These are phyloP conservation scores for Musa acuminata DNA, from an alignment of 176 grass and related monocot species.

Conservation along the genomic window DNA sequence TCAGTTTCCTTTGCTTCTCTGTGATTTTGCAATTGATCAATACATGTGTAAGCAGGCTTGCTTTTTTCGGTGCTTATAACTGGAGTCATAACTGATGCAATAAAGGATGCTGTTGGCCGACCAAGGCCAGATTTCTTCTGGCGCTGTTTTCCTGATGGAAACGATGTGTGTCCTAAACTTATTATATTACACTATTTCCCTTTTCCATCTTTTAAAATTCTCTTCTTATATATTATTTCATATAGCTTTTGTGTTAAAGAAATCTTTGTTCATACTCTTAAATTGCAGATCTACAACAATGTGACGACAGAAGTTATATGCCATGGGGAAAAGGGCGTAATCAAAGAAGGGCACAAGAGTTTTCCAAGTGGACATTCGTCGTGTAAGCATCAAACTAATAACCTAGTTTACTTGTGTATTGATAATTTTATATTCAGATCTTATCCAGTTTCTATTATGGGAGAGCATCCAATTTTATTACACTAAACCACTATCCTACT, in stretches of 20 bases:
- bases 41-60: not conserved
- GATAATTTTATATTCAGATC: not conserved
- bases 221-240: not conserved
- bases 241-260: not conserved
- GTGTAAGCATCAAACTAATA: not conserved
- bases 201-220: not conserved
- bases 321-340: constrained; percentile 6
- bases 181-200: not conserved
- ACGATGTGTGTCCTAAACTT: not conserved
- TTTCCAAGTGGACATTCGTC: constrained; percentile 9
- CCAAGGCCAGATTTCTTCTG: constrained; percentile 17
- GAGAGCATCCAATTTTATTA: too few species aligned
- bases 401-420: not conserved
- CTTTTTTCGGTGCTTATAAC: constrained; percentile 10
- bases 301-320: constrained; percentile 6
- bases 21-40: not conserved
- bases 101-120: constrained; percentile 16
- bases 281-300: not conserved
- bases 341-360: constrained; percentile 16
- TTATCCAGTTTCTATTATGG: too few species aligned
- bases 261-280: not conserved
- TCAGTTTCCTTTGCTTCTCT: not conserved
- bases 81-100: constrained; percentile 18
- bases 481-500: not conserved
- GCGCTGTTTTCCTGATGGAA: constrained; percentile 17